Conservation (phyloP, 257 asterid species). For the Solanum stenotomum region DNA sequence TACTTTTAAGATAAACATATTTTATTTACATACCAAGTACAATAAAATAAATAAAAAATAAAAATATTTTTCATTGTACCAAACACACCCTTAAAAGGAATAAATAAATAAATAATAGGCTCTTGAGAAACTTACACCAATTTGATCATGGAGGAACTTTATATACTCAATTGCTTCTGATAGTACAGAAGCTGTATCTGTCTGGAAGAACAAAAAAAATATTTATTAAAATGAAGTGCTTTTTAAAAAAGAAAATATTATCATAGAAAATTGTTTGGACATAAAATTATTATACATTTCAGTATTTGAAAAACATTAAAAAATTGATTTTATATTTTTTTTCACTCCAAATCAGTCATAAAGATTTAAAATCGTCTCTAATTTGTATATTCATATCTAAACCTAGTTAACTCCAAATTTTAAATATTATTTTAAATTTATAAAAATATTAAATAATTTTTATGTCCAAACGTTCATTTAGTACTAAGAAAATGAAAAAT, state of each 20-base stretch:
- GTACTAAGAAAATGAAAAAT: too few species aligned
- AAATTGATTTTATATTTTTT: too few species aligned
- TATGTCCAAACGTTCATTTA: neutral
- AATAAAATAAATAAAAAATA: neutral
- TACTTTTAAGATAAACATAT: neutral
- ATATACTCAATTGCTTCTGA: slow-evolving; percentile 83
- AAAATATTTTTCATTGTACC: too few species aligned
- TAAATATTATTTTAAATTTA: too few species aligned
- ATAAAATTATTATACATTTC: neutral
- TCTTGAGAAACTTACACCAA: slow-evolving; percentile 43
- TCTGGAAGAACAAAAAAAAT: slow-evolving; percentile 35
- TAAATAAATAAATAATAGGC: neutral
- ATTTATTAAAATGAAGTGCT: neutral
- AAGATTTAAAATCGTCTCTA: neutral
- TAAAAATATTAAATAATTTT: neutral
- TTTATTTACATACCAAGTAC: neutral
- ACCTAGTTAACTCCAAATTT: neutral
- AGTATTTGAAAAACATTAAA: neutral
- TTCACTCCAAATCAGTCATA: too few species aligned
- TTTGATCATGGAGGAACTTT: slow-evolving; percentile 77
- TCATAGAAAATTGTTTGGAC: neutral
- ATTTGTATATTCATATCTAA: too few species aligned
- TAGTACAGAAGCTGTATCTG: slow-evolving; percentile 91
- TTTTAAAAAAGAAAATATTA: neutral
- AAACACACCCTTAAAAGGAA: neutral